Percentiles rank a stretch among this genome's conserved stretches.
Conservation (phyloP, 1,284 basidiomycete species). For the Golubevia sp. region DNA sequence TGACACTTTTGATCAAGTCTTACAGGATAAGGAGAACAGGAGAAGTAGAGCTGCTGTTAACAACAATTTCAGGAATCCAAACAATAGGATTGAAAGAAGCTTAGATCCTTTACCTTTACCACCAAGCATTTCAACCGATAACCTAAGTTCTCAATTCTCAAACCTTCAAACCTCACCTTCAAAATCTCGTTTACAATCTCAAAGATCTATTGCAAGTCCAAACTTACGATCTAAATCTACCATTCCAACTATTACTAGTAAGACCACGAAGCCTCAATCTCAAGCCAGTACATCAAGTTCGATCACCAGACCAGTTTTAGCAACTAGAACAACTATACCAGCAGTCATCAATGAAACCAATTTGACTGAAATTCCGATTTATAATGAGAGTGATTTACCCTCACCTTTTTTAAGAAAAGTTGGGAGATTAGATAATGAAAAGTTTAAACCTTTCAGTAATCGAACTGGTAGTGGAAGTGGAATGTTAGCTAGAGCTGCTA, state of each 20-base stretch:
- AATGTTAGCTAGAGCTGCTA: background rate
- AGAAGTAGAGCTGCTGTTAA: too few relatives aligned
- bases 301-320: background rate
- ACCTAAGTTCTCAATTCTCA: background rate
- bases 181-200: background rate
- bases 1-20: background rate
- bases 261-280: too few relatives aligned
- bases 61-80: too few relatives aligned
- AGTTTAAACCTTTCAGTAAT: background rate
- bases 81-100: too few relatives aligned
- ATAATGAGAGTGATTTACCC: slow-evolving; percentile 14
- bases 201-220: background rate
- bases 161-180: background rate
- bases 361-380: slow-evolving; percentile 3
- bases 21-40: too few relatives aligned
- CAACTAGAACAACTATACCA: background rate
- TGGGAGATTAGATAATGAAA: background rate
- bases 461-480: background rate
- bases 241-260: background rate
- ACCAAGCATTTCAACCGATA: background rate
- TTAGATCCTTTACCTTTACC: background rate
- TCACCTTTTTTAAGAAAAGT: slow-evolving; percentile 17
- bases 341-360: background rate
- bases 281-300: background rate
- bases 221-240: background rate